Percentiles rank a stretch among this genome's conserved stretches.
phyloP scores from a whole-genome alignment of 176 grass and related monocot genomes.

The Paspalum vaginatum region DNA sequence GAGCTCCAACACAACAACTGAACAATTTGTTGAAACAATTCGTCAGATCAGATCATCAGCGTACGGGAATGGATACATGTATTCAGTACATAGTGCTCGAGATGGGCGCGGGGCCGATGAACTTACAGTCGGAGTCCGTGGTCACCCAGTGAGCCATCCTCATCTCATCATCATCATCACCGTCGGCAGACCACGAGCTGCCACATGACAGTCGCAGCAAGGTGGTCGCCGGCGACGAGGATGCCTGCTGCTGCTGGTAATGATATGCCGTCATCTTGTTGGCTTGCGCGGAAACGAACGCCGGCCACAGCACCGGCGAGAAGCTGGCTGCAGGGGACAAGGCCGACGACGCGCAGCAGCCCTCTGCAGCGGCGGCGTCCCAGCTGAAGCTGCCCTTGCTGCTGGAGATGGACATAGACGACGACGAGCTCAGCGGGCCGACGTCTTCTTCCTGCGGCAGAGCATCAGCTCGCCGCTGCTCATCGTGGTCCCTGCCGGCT shows the following conservation, averaged over 20 bases:
- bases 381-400: constrained; percentile 39
- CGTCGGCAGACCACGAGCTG: not conserved
- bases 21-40: not conserved
- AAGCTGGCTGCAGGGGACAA: not conserved
- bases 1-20: constrained; percentile 39
- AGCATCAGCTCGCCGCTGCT: not conserved
- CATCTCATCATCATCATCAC: not conserved
- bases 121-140: constrained; percentile 47
- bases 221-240: not conserved
- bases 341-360: not conserved
- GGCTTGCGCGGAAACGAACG: not conserved
- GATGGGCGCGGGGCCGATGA: not conserved
- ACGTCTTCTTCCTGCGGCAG: not conserved
- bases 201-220: not conserved
- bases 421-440: not conserved
- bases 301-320: constrained; percentile 1
- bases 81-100: too few relatives aligned
- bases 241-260: not conserved
- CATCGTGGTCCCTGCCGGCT: not conserved
- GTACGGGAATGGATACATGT: too few relatives aligned
- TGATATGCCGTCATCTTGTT: not conserved
- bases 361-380: not conserved
- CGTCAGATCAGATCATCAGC: not conserved
- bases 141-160: constrained; percentile 35
- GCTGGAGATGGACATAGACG: constrained; percentile 2